A percentile compares a stretch with the other conserved stretches of the same genome.
These are phyloP conservation scores for Malus sylvestris DNA, from an alignment of 306 rosid genomes.

Conservation along the genomic window DNA sequence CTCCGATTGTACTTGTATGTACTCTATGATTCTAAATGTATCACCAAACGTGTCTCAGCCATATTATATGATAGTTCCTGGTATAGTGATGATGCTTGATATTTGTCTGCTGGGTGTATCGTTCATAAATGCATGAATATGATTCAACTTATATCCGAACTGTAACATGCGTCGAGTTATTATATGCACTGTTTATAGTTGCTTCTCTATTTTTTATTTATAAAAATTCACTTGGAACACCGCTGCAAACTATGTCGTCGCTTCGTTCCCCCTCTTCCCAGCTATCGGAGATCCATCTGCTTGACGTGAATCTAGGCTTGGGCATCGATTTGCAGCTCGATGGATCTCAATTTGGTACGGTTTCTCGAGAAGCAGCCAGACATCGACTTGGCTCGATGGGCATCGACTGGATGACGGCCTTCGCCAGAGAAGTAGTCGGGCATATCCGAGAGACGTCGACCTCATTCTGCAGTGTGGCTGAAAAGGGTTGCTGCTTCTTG, in stretches of 20 bases:
- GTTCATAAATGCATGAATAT: conserved; percentile 10
- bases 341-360: no score
- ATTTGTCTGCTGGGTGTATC: conserved; percentile 26
- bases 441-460: no score
- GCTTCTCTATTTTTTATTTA: neutral
- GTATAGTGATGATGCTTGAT: conserved; percentile 18
- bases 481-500: neutral
- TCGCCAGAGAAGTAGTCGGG: no score
- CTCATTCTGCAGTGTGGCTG: no score
- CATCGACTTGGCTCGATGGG: no score
- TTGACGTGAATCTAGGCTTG: no score
- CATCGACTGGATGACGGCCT: no score
- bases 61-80: conserved; percentile 9
- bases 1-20: conserved; percentile 24
- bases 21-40: conserved; percentile 14
- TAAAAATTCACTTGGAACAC: neutral
- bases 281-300: no score
- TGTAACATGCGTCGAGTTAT: neutral
- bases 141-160: neutral
- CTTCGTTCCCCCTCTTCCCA: no score
- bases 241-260: no score
- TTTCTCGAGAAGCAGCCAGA: no score
- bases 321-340: no score
- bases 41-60: conserved; percentile 21
- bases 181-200: neutral